Base-by-base conservation (phyloP, 108 stramenopile species). In the Fistulifera solaris region DNA sequence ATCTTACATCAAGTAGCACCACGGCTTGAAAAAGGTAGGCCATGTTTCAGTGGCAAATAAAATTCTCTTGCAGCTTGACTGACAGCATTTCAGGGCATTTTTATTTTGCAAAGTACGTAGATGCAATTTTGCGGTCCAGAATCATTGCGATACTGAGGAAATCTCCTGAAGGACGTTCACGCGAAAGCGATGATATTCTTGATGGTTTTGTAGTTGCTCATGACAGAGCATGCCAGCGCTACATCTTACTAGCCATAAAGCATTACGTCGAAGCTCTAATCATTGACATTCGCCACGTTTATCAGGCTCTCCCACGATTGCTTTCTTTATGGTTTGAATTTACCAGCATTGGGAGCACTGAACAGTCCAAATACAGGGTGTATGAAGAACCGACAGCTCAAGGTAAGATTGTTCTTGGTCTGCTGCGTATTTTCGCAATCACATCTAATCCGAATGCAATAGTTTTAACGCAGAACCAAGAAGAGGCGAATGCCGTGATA, bases 241-340 rank as follows among this genome's bases (percentile, higher is more conserved):
- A 86, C 41, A 53, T 86, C 38, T 39, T 83, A 18, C 58, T 71
- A 11, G 77, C 89, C 22, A 78, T 94, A 27, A 22, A 73, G 27
- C 73, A 83, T 46, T 94, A 86, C 59, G 73, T 77, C 38, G 56
- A 66, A 18, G 63, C 81, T n/a, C 53, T 94, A 23, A 71, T 70
- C 24, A 50, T 80, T 8, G 78, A 79, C 17, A 56, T 72, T 38
- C 89, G 88, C 48, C 89, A 94, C 58, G 80, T 89, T 38, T 89
- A 79, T 54, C 83, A 89, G 50, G 88, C 89, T 6, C 77, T 94
- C 4, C 89, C 94, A 11, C 76, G 94, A 2, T 54, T 94, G 52
- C 61, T 94, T 25, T 80, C 94, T 2, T 67, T 92, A 41, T 94
- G 87, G 88, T 87, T 92, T 53, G 87, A 89, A 47, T 85, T 86